phyloP scores from a whole-genome alignment of 768 basidiomycete genomes.

The Kwoniella pini region DNA sequence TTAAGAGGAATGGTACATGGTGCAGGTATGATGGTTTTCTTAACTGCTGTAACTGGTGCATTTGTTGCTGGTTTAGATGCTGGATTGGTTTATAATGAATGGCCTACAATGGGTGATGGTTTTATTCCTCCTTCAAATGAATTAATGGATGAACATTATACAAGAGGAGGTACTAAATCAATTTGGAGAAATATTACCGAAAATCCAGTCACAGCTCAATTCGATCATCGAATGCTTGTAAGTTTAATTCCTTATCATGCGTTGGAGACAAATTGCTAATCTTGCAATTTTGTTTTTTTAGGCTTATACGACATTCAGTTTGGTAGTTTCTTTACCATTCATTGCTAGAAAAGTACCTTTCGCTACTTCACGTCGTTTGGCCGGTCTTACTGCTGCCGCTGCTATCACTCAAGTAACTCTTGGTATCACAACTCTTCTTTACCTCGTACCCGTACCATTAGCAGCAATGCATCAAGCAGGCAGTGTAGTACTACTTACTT shows the following conservation, averaged over 20 bases:
- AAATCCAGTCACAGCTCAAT: conserved; percentile 97
- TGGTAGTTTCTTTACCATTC: conserved; percentile 64
- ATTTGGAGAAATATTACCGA: conserved; percentile 97
- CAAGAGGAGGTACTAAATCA: conserved; percentile 68
- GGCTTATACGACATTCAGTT: conserved; percentile 82
- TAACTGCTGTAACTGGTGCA: conserved; percentile 93
- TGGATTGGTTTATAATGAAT: conserved; percentile 96
- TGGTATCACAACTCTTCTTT: conserved; percentile 78
- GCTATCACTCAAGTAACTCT: conserved; percentile 68
- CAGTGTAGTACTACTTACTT: conserved; percentile 80
- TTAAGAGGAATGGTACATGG: conserved; percentile 66
- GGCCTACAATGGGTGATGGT: conserved; percentile 90
- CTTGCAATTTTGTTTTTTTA: conserved; percentile 46
- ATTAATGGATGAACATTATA: conserved; percentile 74
- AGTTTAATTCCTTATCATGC: conserved; percentile 56
- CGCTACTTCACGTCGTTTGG: conserved; percentile 64
- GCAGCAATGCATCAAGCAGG: conserved; percentile 96
- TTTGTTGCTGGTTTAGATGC: conserved; percentile 98
- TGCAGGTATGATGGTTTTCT: conserved; percentile 75
- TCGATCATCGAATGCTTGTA: conserved; percentile 89
- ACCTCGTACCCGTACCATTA: conserved; percentile 87
- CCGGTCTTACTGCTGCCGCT: conserved; percentile 59
- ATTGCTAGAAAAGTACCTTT: conserved; percentile 64
- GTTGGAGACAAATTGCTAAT: neutral
- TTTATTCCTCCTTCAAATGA: conserved; percentile 79